These are phyloP conservation scores for Lentinus brumalis DNA, from an alignment of 768 basidiomycete genomes.

Conservation along the genomic window DNA sequence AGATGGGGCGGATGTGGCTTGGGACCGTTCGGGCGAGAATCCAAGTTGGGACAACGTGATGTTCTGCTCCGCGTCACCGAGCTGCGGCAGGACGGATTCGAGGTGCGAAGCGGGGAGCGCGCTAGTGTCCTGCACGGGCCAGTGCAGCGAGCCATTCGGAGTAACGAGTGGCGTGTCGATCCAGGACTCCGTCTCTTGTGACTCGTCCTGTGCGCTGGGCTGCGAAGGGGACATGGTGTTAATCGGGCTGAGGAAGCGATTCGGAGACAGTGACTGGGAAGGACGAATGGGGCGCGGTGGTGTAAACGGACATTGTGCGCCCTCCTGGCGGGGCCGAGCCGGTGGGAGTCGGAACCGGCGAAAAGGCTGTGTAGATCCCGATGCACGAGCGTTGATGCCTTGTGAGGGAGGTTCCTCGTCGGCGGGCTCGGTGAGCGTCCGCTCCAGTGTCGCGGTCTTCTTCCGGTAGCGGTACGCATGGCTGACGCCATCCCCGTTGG, in stretches of 20 bases:
- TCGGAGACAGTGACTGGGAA: not conserved
- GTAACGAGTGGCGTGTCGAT: constrained; percentile 56
- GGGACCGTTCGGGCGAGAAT: constrained; percentile 29
- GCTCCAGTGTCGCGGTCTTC: constrained; percentile 32
- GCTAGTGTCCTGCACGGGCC: constrained; percentile 37
- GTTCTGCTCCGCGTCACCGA: constrained; percentile 31
- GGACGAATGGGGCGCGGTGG: constrained; percentile 4
- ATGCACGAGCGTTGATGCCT: constrained; percentile 15
- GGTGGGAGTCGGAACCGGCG: constrained; percentile 2
- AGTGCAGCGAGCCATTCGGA: constrained; percentile 56
- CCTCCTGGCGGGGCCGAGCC: not conserved
- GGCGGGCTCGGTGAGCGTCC: constrained; percentile 38
- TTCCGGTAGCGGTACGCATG: constrained; percentile 19
- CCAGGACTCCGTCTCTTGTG: constrained; percentile 48
- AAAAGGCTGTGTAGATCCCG: constrained; percentile 7
- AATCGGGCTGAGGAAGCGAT: constrained; percentile 2
- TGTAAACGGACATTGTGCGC: constrained; percentile 2
- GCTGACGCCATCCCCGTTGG: constrained; percentile 14
- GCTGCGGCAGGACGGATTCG: constrained; percentile 29
- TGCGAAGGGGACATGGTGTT: constrained; percentile 3
- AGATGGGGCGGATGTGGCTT: not conserved
- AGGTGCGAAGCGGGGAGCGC: constrained; percentile 40
- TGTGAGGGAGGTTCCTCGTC: constrained; percentile 18
- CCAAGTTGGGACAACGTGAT: constrained; percentile 42
- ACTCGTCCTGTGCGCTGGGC: constrained; percentile 24